Evolutionary conservation across 2,329 filamentous ascomycete species (phyloP), one percentile per base, ranked within the genome.

Genomic region (Sporothrix luriei): DNA sequence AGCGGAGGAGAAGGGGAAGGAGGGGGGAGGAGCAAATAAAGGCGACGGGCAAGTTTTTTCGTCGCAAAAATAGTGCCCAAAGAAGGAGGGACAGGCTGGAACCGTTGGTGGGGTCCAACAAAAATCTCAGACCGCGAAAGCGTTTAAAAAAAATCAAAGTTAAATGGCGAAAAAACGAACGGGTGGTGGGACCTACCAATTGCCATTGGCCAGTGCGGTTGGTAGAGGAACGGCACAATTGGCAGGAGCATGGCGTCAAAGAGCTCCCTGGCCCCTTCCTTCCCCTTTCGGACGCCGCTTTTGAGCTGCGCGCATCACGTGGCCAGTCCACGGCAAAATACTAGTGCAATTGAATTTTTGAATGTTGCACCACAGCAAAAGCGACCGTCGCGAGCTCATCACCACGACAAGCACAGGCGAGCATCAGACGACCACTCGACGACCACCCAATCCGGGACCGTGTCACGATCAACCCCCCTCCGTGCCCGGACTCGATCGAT

Each of bases 21-120:
- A 51, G 57, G 57, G 26, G 26, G 48, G 43, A 59, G 43, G 66
- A 59, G 19, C 48, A 46, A 16, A 46, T 38, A 43, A 61, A 46
- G 26, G 55, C 40, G 43, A 54, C 70, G 64, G 73, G 71, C 70
- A 73, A 55, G 52, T 71, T 71, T 73, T 73, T 68, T 72, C 67
- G 65, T 69, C 29, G 40, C 55, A 68, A 72, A 71, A 70, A 73
- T 68, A 68, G 69, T 62, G 57, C 57, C 49, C 59, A 71, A 54
- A 55, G 69, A 70, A 64, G 49, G 65, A 55, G 59, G 52, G 52
- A 65, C 64, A 46, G 61, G 61, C 61, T 48, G 68, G 68, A 48
- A 48, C 38, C 26, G 19, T 21, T 69, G 64, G 72, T 72, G 70
- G 69, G 72, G 69, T 72, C 68, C 57, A 68, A 66, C 54, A 66